Conservation (phyloP, 805 yeast genomes). For the Pichia scutulata region DNA sequence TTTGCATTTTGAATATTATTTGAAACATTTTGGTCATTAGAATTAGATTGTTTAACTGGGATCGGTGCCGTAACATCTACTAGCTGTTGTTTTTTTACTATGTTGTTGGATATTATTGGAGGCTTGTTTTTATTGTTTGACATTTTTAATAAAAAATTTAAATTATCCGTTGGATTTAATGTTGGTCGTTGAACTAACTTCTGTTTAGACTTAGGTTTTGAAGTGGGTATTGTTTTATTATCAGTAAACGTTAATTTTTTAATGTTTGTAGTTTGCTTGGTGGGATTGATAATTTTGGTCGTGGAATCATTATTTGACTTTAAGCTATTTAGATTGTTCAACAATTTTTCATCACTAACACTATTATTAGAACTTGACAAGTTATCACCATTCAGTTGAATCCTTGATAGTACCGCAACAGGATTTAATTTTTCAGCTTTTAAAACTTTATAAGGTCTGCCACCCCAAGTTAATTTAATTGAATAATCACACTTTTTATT, state of each 20-base stretch:
- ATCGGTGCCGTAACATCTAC: neutral
- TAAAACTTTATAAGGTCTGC: slow-evolving; percentile 50
- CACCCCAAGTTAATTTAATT: slow-evolving; percentile 65
- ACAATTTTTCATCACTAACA: neutral
- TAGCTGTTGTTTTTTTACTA: neutral
- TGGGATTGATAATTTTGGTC: no score
- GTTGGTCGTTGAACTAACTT: slow-evolving; percentile 1
- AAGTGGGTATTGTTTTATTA: neutral
- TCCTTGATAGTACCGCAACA: slow-evolving; percentile 19
- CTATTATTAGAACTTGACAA: neutral
- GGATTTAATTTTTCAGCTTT: slow-evolving; percentile 29
- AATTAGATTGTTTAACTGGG: neutral
- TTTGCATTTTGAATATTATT: slow-evolving; percentile 12
- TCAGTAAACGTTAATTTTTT: neutral
- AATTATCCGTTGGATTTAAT: slow-evolving; percentile 14
- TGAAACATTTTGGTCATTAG: neutral
- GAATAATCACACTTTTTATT: slow-evolving; percentile 52
- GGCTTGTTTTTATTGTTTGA: neutral
- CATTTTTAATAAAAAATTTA: slow-evolving; percentile 10
- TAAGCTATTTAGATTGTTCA: neutral
- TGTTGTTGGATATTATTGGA: neutral
- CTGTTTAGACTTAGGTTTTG: neutral
- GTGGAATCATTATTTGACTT: neutral
- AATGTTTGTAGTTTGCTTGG: neutral
- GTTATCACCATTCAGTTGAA: slow-evolving; percentile 3